Evolutionary conservation across 345 rosid species (phyloP), one percentile per base, ranked within the genome.

Genomic region (Populus alba): DNA sequence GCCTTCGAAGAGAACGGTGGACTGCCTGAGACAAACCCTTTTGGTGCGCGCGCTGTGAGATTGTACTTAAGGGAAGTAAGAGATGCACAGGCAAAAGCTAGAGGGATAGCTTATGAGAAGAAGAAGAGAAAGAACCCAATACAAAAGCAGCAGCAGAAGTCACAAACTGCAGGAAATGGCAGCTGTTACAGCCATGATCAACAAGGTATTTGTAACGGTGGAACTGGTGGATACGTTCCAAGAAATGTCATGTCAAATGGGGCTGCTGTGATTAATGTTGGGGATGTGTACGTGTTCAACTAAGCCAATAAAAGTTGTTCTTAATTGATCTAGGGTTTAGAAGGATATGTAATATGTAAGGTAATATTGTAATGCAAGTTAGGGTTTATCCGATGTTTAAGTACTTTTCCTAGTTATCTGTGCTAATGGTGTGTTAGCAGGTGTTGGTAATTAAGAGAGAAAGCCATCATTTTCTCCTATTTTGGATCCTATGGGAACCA

Each of bases 1-100:
- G 98, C 98, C 80, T 94, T 89, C 45, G 98, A 94, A 78, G 98
- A 94, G 85, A 87, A 92, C 78, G 98, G 98, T 4, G 98, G 98
- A 7, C 85, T 88, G 85, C 97, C 97, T 1, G 98, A 94, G 89
- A 90, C 89, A 8, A 94, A 92, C 85, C 97, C 98, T 22, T 94
- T 94, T 51, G 98, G 97, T 22, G 97, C 98, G 59, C 88, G 98
- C 22, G 98, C 98, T 15, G 97, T 94, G 59, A 85, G 98, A 86
- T 94, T 94, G 59, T 94, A 92, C 85, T 89, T 94, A 4, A 88
- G 97, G 41, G 98, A 94, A 78, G 97, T 94, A 55, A 90, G 98
- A 35, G 97, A 92, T 79, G 86, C 92, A 0, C 98, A 92, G 82
- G 83, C 97, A 43, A 92, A 88, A 87, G 98, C 97, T 25, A 85